Percentiles rank a stretch among this genome's conserved stretches.
phyloP scores from a whole-genome alignment of 805 yeast genomes.

The Lachancea waltii region DNA sequence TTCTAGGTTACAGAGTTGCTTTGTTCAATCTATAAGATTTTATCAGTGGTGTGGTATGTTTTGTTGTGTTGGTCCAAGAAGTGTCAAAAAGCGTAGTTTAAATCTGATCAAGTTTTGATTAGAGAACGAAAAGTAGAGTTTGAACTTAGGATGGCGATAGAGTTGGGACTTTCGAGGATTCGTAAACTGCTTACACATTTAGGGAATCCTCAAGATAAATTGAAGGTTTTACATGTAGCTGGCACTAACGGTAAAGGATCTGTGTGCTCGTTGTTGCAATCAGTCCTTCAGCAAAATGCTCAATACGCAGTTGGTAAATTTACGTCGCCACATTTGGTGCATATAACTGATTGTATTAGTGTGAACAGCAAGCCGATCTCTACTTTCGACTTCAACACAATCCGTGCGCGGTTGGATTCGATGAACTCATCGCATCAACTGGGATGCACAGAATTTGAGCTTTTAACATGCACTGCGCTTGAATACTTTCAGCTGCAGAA shows the following conservation, averaged over 20 bases:
- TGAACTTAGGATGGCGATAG: constrained; percentile 40
- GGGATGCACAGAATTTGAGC: constrained; percentile 83
- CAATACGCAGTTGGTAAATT: constrained; percentile 57
- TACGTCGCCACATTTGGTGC: constrained; percentile 80
- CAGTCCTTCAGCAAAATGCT: constrained; percentile 45
- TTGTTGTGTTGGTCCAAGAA: no score
- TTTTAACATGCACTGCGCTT: constrained; percentile 79
- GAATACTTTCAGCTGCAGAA: constrained; percentile 54
- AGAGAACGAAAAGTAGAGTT: not conserved
- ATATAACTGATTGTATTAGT: constrained; percentile 68
- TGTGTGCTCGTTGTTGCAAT: constrained; percentile 72
- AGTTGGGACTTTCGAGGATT: constrained; percentile 53
- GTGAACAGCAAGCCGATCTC: constrained; percentile 57
- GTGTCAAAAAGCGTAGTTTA: no score
- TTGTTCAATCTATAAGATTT: no score
- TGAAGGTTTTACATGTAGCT: constrained; percentile 79
- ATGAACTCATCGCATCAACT: constrained; percentile 38
- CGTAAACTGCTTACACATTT: constrained; percentile 40
- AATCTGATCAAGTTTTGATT: no score
- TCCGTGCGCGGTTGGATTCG: constrained; percentile 38
- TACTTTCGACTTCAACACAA: constrained; percentile 37
- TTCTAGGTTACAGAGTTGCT: not conserved
- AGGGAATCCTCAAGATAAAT: constrained; percentile 62
- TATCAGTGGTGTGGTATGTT: no score
- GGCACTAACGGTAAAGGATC: constrained; percentile 98